phyloP scores from a whole-genome alignment of 1,284 basidiomycete species.

The Apiotrichum montevideense region DNA sequence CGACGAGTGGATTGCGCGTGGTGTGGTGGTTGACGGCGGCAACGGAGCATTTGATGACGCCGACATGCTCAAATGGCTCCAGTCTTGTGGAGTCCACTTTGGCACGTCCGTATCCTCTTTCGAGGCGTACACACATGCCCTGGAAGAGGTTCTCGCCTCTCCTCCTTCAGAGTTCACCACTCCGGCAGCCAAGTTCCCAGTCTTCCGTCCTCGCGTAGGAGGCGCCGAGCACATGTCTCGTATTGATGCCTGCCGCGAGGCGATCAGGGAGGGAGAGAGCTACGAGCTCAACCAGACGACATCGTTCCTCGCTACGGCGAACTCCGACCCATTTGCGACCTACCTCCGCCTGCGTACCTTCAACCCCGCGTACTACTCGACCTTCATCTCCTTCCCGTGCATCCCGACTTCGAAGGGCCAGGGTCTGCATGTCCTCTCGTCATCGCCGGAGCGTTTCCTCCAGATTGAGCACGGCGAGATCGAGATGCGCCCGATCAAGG shows the following conservation, averaged over 20 bases:
- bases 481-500: conserved; percentile 94
- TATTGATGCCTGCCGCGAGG: conserved; percentile 68
- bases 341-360: conserved; percentile 58
- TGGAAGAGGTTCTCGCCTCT: conserved; percentile 10
- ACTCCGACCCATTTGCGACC: conserved; percentile 35
- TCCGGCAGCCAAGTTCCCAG: conserved; percentile 22
- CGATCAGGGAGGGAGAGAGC: conserved; percentile 79
- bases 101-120: conserved; percentile 25
- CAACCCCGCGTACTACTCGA: conserved; percentile 90
- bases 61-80: conserved; percentile 35
- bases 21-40: conserved; percentile 32
- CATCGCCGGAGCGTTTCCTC: conserved; percentile 89
- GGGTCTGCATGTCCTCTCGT: conserved; percentile 61
- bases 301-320: conserved; percentile 48
- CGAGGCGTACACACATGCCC: conserved; percentile 11
- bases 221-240: conserved; percentile 59
- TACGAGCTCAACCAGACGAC: conserved; percentile 95
- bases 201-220: conserved; percentile 39
- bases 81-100: conserved; percentile 23
- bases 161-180: background rate
- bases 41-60: background rate
- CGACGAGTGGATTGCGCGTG: conserved; percentile 47
- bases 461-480: conserved; percentile 55
- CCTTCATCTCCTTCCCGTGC: conserved; percentile 63
- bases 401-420: conserved; percentile 45